Evolutionary conservation across 2,329 filamentous ascomycete genomes (phyloP).

Genomic region (Fusarium xyrophilum): DNA sequence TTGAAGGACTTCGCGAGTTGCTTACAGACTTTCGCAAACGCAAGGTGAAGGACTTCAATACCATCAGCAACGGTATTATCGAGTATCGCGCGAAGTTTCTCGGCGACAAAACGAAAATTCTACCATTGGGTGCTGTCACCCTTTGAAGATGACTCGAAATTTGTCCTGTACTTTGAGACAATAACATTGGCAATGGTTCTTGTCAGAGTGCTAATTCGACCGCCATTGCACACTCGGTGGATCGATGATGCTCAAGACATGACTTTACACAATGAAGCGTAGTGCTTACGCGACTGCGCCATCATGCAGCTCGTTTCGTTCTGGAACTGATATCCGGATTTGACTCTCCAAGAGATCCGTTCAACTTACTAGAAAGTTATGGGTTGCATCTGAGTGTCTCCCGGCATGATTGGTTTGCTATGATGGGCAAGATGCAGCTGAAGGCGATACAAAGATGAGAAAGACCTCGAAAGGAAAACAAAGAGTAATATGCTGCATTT

Average conservation of each 20-base stretch:
- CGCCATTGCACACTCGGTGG: conserved; percentile 36
- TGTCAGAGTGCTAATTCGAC: conserved; percentile 11
- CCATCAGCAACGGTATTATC: conserved; percentile 71
- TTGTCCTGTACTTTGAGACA: background rate
- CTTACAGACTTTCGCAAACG: conserved; percentile 65
- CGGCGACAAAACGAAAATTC: conserved; percentile 68
- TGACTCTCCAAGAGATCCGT: conserved; percentile 25
- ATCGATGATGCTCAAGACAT: background rate
- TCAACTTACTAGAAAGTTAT: conserved; percentile 5
- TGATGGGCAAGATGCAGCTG: background rate
- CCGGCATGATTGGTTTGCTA: conserved; percentile 3
- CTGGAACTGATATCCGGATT: background rate
- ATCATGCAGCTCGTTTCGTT: conserved; percentile 1
- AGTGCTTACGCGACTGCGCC: background rate
- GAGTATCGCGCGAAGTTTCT: conserved; percentile 70
- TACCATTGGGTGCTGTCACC: conserved; percentile 61
- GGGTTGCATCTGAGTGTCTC: conserved; percentile 3
- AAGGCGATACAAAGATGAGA: background rate
- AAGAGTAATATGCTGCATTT: background rate
- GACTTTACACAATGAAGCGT: background rate
- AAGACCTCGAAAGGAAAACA: background rate
- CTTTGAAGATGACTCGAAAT: conserved; percentile 39
- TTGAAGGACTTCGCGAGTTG: conserved; percentile 66
- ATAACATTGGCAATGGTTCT: conserved; percentile 22
- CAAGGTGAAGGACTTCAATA: conserved; percentile 69